Base-by-base conservation (phyloP, 1,139 yeast species). In the Pichia cactophila region DNA sequence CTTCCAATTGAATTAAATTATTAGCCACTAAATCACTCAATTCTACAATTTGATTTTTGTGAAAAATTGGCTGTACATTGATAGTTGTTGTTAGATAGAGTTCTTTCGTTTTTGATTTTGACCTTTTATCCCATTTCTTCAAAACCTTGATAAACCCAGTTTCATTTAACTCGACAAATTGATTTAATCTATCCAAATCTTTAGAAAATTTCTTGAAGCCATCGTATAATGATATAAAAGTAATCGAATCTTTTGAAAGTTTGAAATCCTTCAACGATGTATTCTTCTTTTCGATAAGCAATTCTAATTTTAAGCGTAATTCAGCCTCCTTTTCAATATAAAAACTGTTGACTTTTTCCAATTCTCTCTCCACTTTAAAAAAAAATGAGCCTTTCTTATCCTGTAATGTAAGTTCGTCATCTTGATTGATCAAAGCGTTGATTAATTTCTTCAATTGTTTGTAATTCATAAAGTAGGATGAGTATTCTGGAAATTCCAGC, bases 91-190 rank as follows among this genome's bases (percentile, higher is more conserved):
- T 83, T 43, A 92, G 75, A 64, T 90, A 92, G 48, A 92, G 73
- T 65, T 92, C 98, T 63, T 89, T 89, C 10, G 97, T 90, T 58
- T 88, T 95, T 2, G 96, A 86, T 60, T 90, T 89, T 20, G 97
- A 88, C 54, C 97, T 74, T 67, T 92, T 92, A 67, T 92, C 98
- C 98, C 98, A 92, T 69, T 92, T 92, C 65, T 92, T 92, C 59
- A 92, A 78, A 35, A 88, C 97, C 67, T 92, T 92, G 33, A 94
- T 83, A 67, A 92, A 92, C 17, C 97, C 98, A 0, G 96, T 88
- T 61, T 92, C 96, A 63, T 92, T 92, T 53, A 92, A 73, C 64
- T 90, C 96, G 42, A 92, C 89, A 67, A 87, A 92, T 66, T 90
- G 97, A 63, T 92, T 96, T 31, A 92, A 72, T 51, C 95, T 75